Conservation (phyloP, 164 flowering plant species). For the Nelumbo lutea region DNA sequence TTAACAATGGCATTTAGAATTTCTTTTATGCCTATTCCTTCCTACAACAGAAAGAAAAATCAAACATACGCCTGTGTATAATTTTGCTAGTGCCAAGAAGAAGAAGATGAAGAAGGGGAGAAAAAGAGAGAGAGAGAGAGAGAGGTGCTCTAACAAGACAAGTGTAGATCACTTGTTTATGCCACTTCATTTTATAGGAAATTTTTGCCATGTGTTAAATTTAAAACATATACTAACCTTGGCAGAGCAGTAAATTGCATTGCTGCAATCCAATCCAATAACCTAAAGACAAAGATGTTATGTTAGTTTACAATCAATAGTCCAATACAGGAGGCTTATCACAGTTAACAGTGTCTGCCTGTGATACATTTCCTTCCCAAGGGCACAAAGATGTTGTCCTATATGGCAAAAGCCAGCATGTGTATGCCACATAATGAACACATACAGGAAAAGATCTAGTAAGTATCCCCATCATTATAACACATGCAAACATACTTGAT, state of each 20-base stretch:
- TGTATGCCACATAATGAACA: neutral
- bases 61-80: neutral
- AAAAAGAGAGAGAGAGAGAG: neutral
- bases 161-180: neutral
- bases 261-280: slow-evolving; percentile 82
- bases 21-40: slow-evolving; percentile 85
- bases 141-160: neutral
- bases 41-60: slow-evolving; percentile 41
- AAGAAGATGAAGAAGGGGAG: neutral
- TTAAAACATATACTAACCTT: slow-evolving; percentile 50
- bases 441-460: neutral
- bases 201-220: neutral
- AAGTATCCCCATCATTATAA: neutral
- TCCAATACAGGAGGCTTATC: neutral
- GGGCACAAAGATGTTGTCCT: neutral
- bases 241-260: slow-evolving; percentile 88
- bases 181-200: neutral
- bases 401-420: neutral
- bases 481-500: neutral
- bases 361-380: neutral
- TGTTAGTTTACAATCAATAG: neutral
- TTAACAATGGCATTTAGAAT: slow-evolving; percentile 81
- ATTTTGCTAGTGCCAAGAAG: neutral
- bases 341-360: neutral
- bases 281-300: slow-evolving; percentile 37